Base-by-base conservation (phyloP, 2,329 filamentous ascomycete genomes). In the Clonostachys sp. region DNA sequence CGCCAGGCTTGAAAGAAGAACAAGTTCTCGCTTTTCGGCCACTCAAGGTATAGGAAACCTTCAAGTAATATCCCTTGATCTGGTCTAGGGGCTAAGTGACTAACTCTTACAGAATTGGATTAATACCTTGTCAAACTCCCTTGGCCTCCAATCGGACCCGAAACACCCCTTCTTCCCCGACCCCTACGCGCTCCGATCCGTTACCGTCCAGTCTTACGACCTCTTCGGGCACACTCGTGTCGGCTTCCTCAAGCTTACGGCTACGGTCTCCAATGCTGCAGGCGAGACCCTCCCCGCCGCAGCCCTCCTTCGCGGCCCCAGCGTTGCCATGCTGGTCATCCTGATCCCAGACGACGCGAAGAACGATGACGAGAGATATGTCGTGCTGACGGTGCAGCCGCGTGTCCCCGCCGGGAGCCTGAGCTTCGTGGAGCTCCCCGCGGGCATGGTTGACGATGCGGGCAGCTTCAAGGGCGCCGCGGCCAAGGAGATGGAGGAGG, bases 401-500 rank as follows among this genome's bases (percentile, higher is more conserved):
- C 75, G 81, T 42, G 59, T 82, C 5, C 68, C 81, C 0, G 76
- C 70, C 1, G 78, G 75, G 3, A 77, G 75, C n/a, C 58, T 84
- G 30, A 63, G 72, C 36, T 74, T 82, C 52, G 66, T 76, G 4
- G 76, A 84, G 58, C 55, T 84, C 12, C 81, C 81, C 0, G 81
- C 81, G 0, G 75, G 79, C 7, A 77, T 83, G 78, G 71, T 83
- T 4, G 75, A 81, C 54, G 71, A 72, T 46, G 59, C 65, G 13
- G 77, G 74, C 1, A 73, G 67, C 30, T 84, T 84, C 56, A 70
- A 71, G 12, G 81, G 81, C 20, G 70, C 71, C 0, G 81, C 81
- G 3, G 81, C 81, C 4, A 73, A 69, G 54, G 81, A 85, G 65
- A 80, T 85, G 10, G 51, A 77, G 50, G 81, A 84, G 64, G 81